These are phyloP conservation scores for Penicillium bovifimosum DNA, from an alignment of 495 filamentous ascomycete species.

Conservation along the genomic window DNA sequence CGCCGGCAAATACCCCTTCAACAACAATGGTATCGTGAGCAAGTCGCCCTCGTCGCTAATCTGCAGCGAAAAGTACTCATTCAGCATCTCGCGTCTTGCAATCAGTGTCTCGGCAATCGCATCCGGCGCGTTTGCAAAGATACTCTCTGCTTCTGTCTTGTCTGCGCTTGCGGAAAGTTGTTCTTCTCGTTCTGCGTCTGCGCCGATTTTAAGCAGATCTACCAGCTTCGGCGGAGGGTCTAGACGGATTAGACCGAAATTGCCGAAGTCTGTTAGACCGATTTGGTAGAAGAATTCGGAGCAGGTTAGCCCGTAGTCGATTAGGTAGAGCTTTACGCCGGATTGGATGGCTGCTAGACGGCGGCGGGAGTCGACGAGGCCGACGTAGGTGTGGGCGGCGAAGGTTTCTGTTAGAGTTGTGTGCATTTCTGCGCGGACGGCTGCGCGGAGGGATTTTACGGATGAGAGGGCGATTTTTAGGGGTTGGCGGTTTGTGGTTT, in stretches of 20 bases:
- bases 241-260: constrained; percentile 82
- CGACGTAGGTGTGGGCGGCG: constrained; percentile 87
- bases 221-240: constrained; percentile 66
- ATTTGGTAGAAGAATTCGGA: constrained; percentile 97
- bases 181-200: constrained; percentile 52
- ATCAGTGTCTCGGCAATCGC: constrained; percentile 59
- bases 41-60: constrained; percentile 75
- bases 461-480: constrained; percentile 68
- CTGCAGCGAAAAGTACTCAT: constrained; percentile 87
- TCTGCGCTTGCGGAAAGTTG: constrained; percentile 3
- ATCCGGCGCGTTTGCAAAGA: constrained; percentile 61
- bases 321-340: constrained; percentile 85
- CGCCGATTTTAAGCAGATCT: constrained; percentile 68
- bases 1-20: constrained; percentile 83
- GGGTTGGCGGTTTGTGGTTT: constrained; percentile 61
- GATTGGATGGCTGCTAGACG: constrained; percentile 89
- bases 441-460: constrained; percentile 72
- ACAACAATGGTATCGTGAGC: constrained; percentile 69
- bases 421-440: constrained; percentile 81
- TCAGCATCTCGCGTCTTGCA: constrained; percentile 74
- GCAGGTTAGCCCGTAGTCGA: constrained; percentile 87
- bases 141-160: constrained; percentile 49
- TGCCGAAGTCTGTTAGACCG: constrained; percentile 92
- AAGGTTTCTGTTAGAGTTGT: constrained; percentile 84
- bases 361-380: constrained; percentile 79